Conservation (phyloP, 129 eudicot genomes). For the Tagetes patula region DNA sequence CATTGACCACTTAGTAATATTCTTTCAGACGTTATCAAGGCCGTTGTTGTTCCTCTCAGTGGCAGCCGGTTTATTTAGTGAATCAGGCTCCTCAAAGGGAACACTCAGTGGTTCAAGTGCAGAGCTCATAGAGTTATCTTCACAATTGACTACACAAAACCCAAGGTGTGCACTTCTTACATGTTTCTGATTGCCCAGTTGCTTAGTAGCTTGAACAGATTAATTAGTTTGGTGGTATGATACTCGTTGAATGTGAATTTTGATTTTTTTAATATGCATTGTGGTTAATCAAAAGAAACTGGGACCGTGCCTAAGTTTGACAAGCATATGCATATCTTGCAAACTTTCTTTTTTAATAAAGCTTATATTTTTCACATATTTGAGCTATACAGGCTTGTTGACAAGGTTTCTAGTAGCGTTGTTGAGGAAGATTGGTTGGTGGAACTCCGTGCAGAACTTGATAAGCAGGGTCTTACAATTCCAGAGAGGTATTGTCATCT, state of each 20-base stretch:
- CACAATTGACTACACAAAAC: constrained; percentile 31
- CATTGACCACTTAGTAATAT: constrained; percentile 12
- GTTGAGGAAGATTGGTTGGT: constrained; percentile 46
- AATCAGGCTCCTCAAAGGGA: constrained; percentile 34
- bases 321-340: constrained; percentile 5
- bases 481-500: constrained; percentile 59
- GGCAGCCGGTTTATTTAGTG: constrained; percentile 53
- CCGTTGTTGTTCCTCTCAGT: constrained; percentile 68
- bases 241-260: not conserved
- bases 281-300: not conserved
- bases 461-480: constrained; percentile 56
- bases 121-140: constrained; percentile 37
- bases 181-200: constrained; percentile 3
- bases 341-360: not conserved
- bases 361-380: not conserved
- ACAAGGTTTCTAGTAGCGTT: constrained; percentile 29
- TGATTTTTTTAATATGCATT: constrained; percentile 13
- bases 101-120: constrained; percentile 37
- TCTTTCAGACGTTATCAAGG: constrained; percentile 52
- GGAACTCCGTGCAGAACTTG: constrained; percentile 51
- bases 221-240: not conserved
- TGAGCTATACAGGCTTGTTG: constrained; percentile 34
- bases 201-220: not conserved
- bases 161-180: constrained; percentile 43
- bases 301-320: not conserved